Evolutionary conservation across 1,284 basidiomycete genomes (phyloP).

Genomic region (Apiotrichum brassicae): DNA sequence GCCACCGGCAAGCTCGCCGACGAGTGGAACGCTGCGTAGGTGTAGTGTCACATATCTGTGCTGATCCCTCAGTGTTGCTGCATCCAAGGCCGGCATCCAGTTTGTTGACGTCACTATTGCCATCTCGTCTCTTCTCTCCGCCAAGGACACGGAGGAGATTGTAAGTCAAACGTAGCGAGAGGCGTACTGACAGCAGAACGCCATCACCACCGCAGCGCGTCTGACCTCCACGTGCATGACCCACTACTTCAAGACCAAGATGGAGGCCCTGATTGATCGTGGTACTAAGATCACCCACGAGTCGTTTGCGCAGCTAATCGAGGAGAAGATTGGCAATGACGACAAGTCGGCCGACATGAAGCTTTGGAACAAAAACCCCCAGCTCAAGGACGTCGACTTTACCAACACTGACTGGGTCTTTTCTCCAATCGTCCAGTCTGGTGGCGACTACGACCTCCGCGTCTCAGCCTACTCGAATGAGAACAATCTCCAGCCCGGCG

Average conservation of each 20-base stretch:
- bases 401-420: constrained; percentile 85
- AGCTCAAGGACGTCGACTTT: constrained; percentile 76
- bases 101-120: constrained; percentile 69
- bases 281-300: constrained; percentile 87
- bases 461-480: constrained; percentile 77
- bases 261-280: constrained; percentile 84
- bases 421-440: constrained; percentile 91
- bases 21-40: constrained; percentile 52
- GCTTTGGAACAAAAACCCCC: constrained; percentile 70
- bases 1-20: constrained; percentile 43
- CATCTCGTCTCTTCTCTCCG: constrained; percentile 70
- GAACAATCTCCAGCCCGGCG: constrained; percentile 82
- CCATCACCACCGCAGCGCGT: constrained; percentile 63
- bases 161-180: constrained; percentile 51
- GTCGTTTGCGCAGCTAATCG: constrained; percentile 59
- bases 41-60: neutral
- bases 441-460: constrained; percentile 83
- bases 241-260: constrained; percentile 78
- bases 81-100: constrained; percentile 52
- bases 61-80: constrained; percentile 19
- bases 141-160: constrained; percentile 86
- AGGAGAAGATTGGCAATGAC: constrained; percentile 76
- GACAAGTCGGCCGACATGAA: constrained; percentile 84
- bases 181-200: constrained; percentile 56
- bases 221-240: constrained; percentile 80